These are phyloP conservation scores for Penicillium maclennaniae DNA, from an alignment of 495 filamentous ascomycete genomes.

Conservation along the genomic window DNA sequence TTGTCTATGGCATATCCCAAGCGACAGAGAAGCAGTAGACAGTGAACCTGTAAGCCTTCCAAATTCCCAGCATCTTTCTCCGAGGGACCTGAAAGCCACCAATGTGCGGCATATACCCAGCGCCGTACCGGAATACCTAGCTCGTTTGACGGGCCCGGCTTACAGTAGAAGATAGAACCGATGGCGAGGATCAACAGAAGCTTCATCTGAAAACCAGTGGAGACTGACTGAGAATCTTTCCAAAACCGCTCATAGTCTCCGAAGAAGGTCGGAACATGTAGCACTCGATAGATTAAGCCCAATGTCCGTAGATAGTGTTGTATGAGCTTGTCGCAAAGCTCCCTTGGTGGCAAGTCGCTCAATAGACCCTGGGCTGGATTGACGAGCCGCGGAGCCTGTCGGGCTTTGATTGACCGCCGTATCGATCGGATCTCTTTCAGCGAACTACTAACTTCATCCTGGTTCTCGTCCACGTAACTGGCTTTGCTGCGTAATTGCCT, in stretches of 20 bases:
- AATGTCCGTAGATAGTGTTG: conserved; percentile 37
- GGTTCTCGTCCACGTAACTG: conserved; percentile 1
- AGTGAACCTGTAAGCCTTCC: conserved; percentile 46
- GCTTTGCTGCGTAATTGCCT: conserved; percentile 15
- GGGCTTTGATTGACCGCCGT: conserved; percentile 20
- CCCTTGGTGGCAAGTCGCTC: conserved; percentile 14
- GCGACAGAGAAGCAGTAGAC: conserved; percentile 47
- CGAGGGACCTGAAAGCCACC: conserved; percentile 49
- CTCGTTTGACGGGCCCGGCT: conserved; percentile 19
- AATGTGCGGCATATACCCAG: conserved; percentile 52
- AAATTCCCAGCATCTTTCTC: conserved; percentile 43
- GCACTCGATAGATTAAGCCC: conserved; percentile 48
- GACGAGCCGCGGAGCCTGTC: conserved; percentile 8
- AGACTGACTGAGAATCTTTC: conserved; percentile 32
- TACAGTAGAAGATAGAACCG: conserved; percentile 37
- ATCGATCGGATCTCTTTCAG: conserved; percentile 24
- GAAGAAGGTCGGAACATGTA: conserved; percentile 55
- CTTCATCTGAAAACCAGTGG: conserved; percentile 20
- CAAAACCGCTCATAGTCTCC: conserved; percentile 44
- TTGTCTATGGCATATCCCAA: conserved; percentile 42
- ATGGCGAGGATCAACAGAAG: conserved; percentile 45
- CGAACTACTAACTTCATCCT: conserved; percentile 24
- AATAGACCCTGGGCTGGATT: conserved; percentile 16
- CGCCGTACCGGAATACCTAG: conserved; percentile 30
- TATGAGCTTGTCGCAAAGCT: conserved; percentile 23